Percentiles rank a stretch among this genome's conserved stretches.
Conservation (phyloP, 768 basidiomycete genomes). For the Mycena latifolia region DNA sequence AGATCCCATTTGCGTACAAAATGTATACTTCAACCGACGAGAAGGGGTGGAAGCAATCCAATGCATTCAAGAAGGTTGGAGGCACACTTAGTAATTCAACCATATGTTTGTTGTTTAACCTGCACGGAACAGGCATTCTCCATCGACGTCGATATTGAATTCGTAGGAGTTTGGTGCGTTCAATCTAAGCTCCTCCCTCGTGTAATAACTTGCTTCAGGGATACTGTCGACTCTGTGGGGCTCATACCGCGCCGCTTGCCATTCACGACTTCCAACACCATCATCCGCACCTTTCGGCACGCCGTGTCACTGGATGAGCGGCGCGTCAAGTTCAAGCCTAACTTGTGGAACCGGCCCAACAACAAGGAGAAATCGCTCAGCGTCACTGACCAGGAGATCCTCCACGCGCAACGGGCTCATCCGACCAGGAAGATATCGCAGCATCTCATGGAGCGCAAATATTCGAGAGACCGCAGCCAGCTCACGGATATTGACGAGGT, state of each 20-base stretch:
- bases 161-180: conserved; percentile 68
- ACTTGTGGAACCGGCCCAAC: conserved; percentile 52
- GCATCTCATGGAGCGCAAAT: background rate
- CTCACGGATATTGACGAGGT: background rate
- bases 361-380: background rate
- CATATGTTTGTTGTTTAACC: background rate
- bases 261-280: conserved; percentile 67
- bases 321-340: conserved; percentile 70
- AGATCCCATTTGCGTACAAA: conserved; percentile 60
- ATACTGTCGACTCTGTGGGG: conserved; percentile 77
- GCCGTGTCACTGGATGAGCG: conserved; percentile 75
- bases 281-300: conserved; percentile 72
- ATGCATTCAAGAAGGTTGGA: conserved; percentile 62
- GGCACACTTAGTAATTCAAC: background rate
- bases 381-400: background rate
- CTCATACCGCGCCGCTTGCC: conserved; percentile 65
- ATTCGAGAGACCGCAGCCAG: background rate
- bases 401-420: too few species aligned
- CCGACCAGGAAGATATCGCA: background rate
- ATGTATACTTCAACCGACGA: conserved; percentile 69
- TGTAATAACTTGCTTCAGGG: conserved; percentile 53
- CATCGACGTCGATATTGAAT: conserved; percentile 65
- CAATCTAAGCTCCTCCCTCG: too few species aligned
- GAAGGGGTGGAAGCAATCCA: conserved; percentile 48
- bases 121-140: conserved; percentile 52